Evolutionary conservation across 2,329 filamentous ascomycete genomes (phyloP).

Genomic region (Boeremia lycopersici): DNA sequence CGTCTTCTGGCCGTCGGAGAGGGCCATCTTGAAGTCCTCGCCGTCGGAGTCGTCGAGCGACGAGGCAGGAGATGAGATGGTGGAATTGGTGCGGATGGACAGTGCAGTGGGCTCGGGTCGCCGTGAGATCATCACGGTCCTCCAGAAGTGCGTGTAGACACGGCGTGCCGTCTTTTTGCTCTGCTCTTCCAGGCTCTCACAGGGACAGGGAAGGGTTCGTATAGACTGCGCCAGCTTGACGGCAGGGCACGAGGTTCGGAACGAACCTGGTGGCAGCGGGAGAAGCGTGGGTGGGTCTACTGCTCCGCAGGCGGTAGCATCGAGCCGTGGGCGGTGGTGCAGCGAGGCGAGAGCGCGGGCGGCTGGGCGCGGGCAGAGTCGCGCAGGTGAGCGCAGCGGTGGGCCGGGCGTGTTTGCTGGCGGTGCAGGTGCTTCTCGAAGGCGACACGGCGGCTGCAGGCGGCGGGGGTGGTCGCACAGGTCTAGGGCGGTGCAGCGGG

Average conservation of each 20-base stretch:
- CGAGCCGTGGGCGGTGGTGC: slow-evolving; percentile 25
- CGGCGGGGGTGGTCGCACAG: slow-evolving; percentile 3
- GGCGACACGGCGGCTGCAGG: slow-evolving; percentile 27
- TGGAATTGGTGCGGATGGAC: slow-evolving; percentile 43
- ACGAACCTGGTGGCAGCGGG: slow-evolving; percentile 38
- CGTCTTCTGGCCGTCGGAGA: slow-evolving; percentile 53
- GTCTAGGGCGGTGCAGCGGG: background rate
- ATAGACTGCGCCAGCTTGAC: slow-evolving; percentile 49
- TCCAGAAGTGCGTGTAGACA: slow-evolving; percentile 47
- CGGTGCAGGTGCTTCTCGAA: slow-evolving; percentile 39
- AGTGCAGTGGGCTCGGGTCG: slow-evolving; percentile 36
- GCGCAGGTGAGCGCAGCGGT: slow-evolving; percentile 15
- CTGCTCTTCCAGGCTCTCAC: slow-evolving; percentile 41
- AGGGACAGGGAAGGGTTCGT: slow-evolving; percentile 40
- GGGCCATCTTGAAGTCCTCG: slow-evolving; percentile 56
- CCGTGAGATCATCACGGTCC: slow-evolving; percentile 46
- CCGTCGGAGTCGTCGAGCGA: slow-evolving; percentile 45
- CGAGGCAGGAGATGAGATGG: slow-evolving; percentile 41
- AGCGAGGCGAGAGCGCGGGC: slow-evolving; percentile 9
- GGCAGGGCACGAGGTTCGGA: slow-evolving; percentile 40
- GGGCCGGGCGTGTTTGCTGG: slow-evolving; percentile 24
- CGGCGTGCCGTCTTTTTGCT: slow-evolving; percentile 41
- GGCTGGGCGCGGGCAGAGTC: no score
- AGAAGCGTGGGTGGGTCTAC: slow-evolving; percentile 23
- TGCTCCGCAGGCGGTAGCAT: slow-evolving; percentile 34